These are phyloP conservation scores for Taphrina betulina DNA, from an alignment of 1,139 yeast genomes.

Conservation along the genomic window DNA sequence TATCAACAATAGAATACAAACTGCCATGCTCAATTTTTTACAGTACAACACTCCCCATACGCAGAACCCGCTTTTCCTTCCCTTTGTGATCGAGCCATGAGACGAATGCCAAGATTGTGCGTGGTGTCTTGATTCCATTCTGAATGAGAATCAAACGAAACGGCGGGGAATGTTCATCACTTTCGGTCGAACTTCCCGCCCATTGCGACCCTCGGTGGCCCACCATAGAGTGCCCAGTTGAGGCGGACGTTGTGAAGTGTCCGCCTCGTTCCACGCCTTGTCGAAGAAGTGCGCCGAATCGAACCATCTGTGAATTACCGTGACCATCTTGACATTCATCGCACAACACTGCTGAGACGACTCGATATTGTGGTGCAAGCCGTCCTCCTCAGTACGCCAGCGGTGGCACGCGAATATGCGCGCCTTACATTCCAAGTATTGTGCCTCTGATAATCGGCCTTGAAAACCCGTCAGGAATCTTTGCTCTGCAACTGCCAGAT, in stretches of 20 bases:
- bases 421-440: slow-evolving; percentile 6
- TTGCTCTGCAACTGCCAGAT: no score
- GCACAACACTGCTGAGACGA: slow-evolving; percentile 8
- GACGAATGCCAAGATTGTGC: no score
- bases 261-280: not conserved
- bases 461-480: slow-evolving; percentile 2
- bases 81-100: no score
- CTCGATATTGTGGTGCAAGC: slow-evolving; percentile 7
- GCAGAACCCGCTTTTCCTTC: no score
- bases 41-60: no score
- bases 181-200: not conserved
- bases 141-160: no score
- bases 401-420: slow-evolving; percentile 13
- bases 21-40: no score
- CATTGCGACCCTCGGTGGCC: slow-evolving; percentile 1
- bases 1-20: no score
- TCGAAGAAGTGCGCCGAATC: slow-evolving; percentile 12
- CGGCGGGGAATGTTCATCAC: not conserved
- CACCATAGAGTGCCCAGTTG: not conserved
- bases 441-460: slow-evolving; percentile 8
- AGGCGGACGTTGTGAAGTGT: not conserved
- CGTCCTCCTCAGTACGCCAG: slow-evolving; percentile 19
- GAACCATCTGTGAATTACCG: slow-evolving; percentile 12
- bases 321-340: slow-evolving; percentile 7
- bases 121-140: no score